phyloP scores from a whole-genome alignment of 495 filamentous ascomycete genomes.

The Diplogelasinospora grovesii region DNA sequence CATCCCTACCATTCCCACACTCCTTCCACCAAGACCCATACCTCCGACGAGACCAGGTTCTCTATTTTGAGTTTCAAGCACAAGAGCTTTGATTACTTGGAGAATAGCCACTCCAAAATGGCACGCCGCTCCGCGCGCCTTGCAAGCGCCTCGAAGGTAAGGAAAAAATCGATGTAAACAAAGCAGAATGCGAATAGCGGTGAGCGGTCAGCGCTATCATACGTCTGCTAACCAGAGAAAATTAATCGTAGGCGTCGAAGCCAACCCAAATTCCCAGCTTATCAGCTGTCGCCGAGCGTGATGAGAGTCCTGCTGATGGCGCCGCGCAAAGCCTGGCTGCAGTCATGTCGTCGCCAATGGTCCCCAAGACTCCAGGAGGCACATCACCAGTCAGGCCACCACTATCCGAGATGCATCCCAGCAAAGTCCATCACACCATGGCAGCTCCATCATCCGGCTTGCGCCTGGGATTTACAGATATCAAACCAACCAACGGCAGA shows the following conservation, averaged over 20 bases:
- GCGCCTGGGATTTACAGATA: constrained; percentile 60
- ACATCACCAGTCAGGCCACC: constrained; percentile 49
- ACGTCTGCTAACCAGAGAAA: constrained; percentile 5
- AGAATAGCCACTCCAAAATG: constrained; percentile 24
- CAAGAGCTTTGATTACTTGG: too few species aligned
- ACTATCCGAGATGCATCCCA: constrained; percentile 71
- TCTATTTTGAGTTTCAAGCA: not conserved
- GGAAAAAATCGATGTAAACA: constrained; percentile 13
- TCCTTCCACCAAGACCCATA: not conserved
- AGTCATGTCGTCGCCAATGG: constrained; percentile 37
- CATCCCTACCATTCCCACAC: constrained; percentile 16
- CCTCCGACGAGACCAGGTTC: not conserved
- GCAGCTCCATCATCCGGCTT: constrained; percentile 60
- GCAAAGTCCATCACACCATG: constrained; percentile 64
- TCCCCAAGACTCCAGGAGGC: constrained; percentile 34
- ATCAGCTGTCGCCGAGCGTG: constrained; percentile 37
- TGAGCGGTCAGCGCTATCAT: too few species aligned
- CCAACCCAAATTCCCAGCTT: constrained; percentile 25
- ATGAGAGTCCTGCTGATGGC: constrained; percentile 23
- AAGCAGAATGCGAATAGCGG: too few species aligned
- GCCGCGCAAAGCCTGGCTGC: constrained; percentile 21
- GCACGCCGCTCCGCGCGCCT: constrained; percentile 44
- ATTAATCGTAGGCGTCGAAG: constrained; percentile 11
- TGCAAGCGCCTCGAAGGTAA: constrained; percentile 38
- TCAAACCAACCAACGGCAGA: constrained; percentile 34